Evolutionary conservation across 768 basidiomycete genomes (phyloP).

Genomic region (Rhodotorula kratochvilovae): DNA sequence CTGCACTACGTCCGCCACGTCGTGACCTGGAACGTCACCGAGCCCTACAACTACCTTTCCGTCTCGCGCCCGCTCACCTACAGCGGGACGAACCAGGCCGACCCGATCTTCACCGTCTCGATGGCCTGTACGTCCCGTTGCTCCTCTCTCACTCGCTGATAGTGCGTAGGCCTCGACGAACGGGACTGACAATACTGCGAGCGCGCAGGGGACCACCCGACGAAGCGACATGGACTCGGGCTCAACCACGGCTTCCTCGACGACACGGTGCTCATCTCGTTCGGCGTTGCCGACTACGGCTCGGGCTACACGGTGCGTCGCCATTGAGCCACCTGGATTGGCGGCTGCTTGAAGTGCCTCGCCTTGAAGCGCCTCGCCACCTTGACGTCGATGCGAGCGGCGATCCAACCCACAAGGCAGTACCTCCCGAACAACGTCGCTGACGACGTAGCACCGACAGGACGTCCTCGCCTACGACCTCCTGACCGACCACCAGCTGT

Average conservation of each 20-base stretch:
- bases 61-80: slow-evolving; percentile 28
- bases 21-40: slow-evolving; percentile 33
- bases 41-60: slow-evolving; percentile 27
- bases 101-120: slow-evolving; percentile 31
- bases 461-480: slow-evolving; percentile 20
- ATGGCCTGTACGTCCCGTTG: slow-evolving; percentile 5
- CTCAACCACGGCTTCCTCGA: slow-evolving; percentile 32
- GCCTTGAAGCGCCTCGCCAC: too few species aligned
- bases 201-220: slow-evolving; percentile 8
- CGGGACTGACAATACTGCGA: too few species aligned
- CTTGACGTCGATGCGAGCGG: too few species aligned
- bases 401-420: too few species aligned
- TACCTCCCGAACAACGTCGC: too few species aligned
- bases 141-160: too few species aligned
- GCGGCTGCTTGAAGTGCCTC: too few species aligned
- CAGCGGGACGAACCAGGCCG: slow-evolving; percentile 31
- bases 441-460: neutral
- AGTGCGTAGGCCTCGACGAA: too few species aligned
- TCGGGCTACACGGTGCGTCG: slow-evolving; percentile 14
- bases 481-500: slow-evolving; percentile 16
- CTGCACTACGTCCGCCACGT: slow-evolving; percentile 27
- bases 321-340: too few species aligned
- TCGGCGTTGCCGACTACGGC: slow-evolving; percentile 27
- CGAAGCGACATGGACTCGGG: slow-evolving; percentile 8
- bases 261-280: slow-evolving; percentile 25